A percentile compares a stretch with the other conserved stretches of the same genome.
Conservation (phyloP, 1,284 basidiomycete species). For the Pholiota adiposa region DNA sequence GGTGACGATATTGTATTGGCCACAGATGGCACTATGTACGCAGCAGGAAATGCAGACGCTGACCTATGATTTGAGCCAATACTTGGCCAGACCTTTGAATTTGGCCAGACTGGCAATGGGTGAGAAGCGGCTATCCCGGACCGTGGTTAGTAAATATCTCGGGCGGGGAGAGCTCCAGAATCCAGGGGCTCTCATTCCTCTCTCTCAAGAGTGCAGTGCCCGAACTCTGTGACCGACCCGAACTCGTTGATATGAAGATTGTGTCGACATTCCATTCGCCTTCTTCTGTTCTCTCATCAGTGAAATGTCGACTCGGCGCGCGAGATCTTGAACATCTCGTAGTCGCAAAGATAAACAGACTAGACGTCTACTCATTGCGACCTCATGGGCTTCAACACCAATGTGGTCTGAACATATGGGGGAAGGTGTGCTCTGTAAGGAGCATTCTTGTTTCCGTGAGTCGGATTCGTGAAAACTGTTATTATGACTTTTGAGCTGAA, state of each 20-base stretch:
- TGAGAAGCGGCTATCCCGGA: background rate
- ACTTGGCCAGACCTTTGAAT: background rate
- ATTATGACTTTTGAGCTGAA: constrained; percentile 9
- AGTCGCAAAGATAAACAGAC: constrained; percentile 62
- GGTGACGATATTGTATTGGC: constrained; percentile 39
- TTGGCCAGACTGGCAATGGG: background rate
- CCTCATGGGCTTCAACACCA: constrained; percentile 60
- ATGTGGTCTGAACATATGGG: constrained; percentile 66
- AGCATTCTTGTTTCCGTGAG: constrained; percentile 57
- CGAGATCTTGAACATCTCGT: constrained; percentile 63
- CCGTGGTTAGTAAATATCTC: constrained; percentile 10
- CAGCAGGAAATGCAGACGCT: constrained; percentile 27
- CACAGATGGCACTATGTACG: constrained; percentile 46
- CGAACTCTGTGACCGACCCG: too few relatives aligned
- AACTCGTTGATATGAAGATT: constrained; percentile 72
- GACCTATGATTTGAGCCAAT: constrained; percentile 16
- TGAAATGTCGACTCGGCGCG: constrained; percentile 60
- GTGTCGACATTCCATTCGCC: constrained; percentile 70
- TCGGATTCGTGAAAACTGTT: constrained; percentile 1
- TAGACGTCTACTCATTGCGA: constrained; percentile 68
- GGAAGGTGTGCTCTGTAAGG: constrained; percentile 59
- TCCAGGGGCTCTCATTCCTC: background rate
- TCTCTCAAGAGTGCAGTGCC: background rate
- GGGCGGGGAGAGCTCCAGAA: background rate
- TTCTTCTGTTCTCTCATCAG: constrained; percentile 64